These are phyloP conservation scores for Rhizopogon vulgaris DNA, from an alignment of 768 basidiomycete species.

Conservation along the genomic window DNA sequence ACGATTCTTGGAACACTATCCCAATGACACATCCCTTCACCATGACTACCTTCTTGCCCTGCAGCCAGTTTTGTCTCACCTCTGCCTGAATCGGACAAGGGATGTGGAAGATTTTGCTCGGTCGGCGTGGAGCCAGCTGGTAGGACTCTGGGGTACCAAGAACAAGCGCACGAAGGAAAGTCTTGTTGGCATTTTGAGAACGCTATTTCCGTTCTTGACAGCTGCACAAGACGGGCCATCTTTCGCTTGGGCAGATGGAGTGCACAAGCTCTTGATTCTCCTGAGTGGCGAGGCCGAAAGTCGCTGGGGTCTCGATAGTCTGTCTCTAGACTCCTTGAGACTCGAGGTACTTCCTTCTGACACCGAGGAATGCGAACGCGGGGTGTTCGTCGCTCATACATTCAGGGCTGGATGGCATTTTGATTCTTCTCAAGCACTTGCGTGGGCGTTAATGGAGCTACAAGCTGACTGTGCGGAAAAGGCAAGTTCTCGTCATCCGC, in stretches of 20 bases:
- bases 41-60: constrained; percentile 67
- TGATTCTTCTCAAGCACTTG: constrained; percentile 57
- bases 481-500: constrained; percentile 32
- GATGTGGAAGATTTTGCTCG: constrained; percentile 57
- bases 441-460: constrained; percentile 76
- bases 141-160: constrained; percentile 76
- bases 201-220: constrained; percentile 67
- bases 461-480: constrained; percentile 73
- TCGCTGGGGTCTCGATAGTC: constrained; percentile 56
- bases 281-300: constrained; percentile 59
- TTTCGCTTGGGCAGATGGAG: constrained; percentile 39
- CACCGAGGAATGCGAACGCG: constrained; percentile 11
- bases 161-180: constrained; percentile 73
- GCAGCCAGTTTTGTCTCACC: constrained; percentile 61
- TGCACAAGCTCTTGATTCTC: constrained; percentile 47
- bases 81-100: constrained; percentile 69
- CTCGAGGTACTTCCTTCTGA: constrained; percentile 34
- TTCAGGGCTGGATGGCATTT: constrained; percentile 76
- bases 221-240: constrained; percentile 25
- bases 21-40: constrained; percentile 72
- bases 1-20: constrained; percentile 61
- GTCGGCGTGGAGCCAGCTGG: constrained; percentile 55
- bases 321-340: constrained; percentile 62
- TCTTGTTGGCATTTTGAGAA: constrained; percentile 64
- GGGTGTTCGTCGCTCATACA: constrained; percentile 55